Evolutionary conservation across 306 rosid species (phyloP).

Genomic region (Ormosia semicastrata): DNA sequence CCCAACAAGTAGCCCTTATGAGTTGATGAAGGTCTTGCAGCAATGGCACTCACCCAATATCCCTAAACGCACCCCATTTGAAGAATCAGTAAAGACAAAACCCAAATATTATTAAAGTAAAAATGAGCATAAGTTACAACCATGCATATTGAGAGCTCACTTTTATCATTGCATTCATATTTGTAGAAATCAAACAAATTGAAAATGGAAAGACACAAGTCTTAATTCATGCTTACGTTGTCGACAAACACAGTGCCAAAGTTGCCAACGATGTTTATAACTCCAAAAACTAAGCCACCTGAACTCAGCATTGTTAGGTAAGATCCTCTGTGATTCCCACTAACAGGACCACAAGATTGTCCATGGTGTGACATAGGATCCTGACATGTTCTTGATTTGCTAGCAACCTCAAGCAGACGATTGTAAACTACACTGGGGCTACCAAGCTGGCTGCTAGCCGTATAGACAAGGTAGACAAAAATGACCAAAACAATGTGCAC

Average conservation of each 20-base stretch:
- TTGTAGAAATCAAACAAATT: not conserved
- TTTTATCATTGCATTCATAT: not conserved
- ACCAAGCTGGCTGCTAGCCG: slow-evolving; percentile 78
- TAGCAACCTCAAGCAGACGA: slow-evolving; percentile 66
- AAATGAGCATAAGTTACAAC: not conserved
- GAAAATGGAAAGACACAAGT: slow-evolving; percentile 1
- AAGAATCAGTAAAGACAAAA: slow-evolving; percentile 12
- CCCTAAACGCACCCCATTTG: slow-evolving; percentile 54
- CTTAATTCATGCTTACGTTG: slow-evolving; percentile 55
- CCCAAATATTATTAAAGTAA: not conserved
- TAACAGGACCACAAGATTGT: slow-evolving; percentile 93
- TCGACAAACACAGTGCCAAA: slow-evolving; percentile 96
- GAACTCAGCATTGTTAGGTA: slow-evolving; percentile 90
- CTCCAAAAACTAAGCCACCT: slow-evolving; percentile 86
- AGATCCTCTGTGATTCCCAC: slow-evolving; percentile 82
- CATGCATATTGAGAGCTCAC: not conserved
- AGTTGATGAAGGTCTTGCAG: slow-evolving; percentile 94
- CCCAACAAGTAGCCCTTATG: slow-evolving; percentile 96
- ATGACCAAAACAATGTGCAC: slow-evolving; percentile 85
- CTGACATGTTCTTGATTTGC: slow-evolving; percentile 72
- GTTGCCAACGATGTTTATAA: slow-evolving; percentile 84
- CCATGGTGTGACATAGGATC: slow-evolving; percentile 81
- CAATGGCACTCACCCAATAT: slow-evolving; percentile 97
- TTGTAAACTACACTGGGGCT: slow-evolving; percentile 68
- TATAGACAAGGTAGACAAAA: slow-evolving; percentile 87